Percentiles rank a stretch among this genome's conserved stretches.
Evolutionary conservation across 2,329 filamentous ascomycete genomes (phyloP).

Genomic region (Biscogniauxia sp.): DNA sequence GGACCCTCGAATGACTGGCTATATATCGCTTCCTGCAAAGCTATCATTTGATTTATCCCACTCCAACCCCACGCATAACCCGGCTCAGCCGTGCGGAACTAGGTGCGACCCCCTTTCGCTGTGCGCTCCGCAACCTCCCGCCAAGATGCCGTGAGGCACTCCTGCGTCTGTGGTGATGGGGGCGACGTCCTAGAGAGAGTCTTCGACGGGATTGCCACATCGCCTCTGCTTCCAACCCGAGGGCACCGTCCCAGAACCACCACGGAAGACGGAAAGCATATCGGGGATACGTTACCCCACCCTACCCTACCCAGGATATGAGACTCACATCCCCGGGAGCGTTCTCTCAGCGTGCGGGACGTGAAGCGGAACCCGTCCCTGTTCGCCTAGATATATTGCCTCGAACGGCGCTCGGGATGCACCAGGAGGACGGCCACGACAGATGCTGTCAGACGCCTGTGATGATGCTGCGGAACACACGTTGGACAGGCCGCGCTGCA

Average conservation of each 20-base stretch:
- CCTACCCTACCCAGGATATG: too few species aligned
- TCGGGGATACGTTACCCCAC: too few species aligned
- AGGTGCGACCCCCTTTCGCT: slow-evolving; percentile 11
- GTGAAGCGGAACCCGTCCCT: background rate
- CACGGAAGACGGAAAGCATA: background rate
- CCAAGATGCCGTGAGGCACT: slow-evolving; percentile 8
- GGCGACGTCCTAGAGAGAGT: slow-evolving; percentile 17
- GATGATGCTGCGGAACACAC: background rate
- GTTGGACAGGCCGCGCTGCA: slow-evolving; percentile 1
- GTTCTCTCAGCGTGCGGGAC: slow-evolving; percentile 17
- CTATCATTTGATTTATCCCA: background rate
- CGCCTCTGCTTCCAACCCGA: slow-evolving; percentile 12
- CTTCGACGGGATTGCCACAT: slow-evolving; percentile 18
- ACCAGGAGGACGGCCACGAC: background rate
- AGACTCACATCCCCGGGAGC: slow-evolving; percentile 9
- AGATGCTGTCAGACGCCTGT: background rate
- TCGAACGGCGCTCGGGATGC: background rate
- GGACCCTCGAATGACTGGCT: too few species aligned
- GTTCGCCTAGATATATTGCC: background rate
- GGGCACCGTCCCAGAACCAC: slow-evolving; percentile 1
- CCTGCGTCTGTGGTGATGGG: slow-evolving; percentile 7
- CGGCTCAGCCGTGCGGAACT: too few species aligned
- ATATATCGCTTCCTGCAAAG: background rate
- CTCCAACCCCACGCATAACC: background rate
- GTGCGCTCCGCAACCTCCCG: slow-evolving; percentile 11